Percentiles rank a stretch among this genome's conserved stretches.
These are phyloP conservation scores for Tubosaeta sp. DNA, from an alignment of 768 basidiomycete species.

Conservation along the genomic window DNA sequence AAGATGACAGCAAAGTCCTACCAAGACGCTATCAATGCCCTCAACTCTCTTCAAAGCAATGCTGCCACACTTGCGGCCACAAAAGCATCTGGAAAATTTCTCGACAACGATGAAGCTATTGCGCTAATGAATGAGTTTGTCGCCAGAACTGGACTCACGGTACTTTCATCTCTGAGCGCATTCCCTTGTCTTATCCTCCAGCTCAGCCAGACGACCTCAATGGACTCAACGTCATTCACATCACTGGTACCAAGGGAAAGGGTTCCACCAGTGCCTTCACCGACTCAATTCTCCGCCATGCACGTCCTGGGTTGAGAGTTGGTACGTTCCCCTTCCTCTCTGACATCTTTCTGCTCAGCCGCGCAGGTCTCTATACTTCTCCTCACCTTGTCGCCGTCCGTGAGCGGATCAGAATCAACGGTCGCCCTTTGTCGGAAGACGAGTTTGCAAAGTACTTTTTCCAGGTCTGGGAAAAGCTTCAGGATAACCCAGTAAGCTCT, in stretches of 20 bases:
- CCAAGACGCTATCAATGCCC: slow-evolving; percentile 63
- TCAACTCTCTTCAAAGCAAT: slow-evolving; percentile 88
- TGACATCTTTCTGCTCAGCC: not conserved
- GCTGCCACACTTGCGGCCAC: slow-evolving; percentile 86
- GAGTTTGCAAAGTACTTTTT: slow-evolving; percentile 91
- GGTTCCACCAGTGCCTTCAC: slow-evolving; percentile 95
- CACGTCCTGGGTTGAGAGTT: slow-evolving; percentile 73
- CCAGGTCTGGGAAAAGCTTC: slow-evolving; percentile 88
- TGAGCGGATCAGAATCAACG: slow-evolving; percentile 93
- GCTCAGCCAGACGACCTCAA: slow-evolving; percentile 78
- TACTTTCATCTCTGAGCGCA: slow-evolving; percentile 34
- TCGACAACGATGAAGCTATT: slow-evolving; percentile 55
- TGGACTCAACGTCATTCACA: slow-evolving; percentile 86
- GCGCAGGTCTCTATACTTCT: slow-evolving; percentile 87
- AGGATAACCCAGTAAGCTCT: slow-evolving; percentile 54
- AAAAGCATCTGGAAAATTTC: slow-evolving; percentile 58
- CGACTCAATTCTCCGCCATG: slow-evolving; percentile 76
- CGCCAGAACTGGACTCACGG: slow-evolving; percentile 78
- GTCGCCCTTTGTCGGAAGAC: slow-evolving; percentile 82
- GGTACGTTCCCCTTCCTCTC: slow-evolving; percentile 44
- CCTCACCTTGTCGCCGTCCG: slow-evolving; percentile 95
- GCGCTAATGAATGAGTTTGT: slow-evolving; percentile 91
- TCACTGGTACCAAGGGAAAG: slow-evolving; percentile 98
- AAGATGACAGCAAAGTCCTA: slow-evolving; percentile 59
- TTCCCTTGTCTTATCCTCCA: slow-evolving; percentile 10